These are phyloP conservation scores for Nyssa sinensis DNA, from an alignment of 148 eudicot species.

Conservation along the genomic window DNA sequence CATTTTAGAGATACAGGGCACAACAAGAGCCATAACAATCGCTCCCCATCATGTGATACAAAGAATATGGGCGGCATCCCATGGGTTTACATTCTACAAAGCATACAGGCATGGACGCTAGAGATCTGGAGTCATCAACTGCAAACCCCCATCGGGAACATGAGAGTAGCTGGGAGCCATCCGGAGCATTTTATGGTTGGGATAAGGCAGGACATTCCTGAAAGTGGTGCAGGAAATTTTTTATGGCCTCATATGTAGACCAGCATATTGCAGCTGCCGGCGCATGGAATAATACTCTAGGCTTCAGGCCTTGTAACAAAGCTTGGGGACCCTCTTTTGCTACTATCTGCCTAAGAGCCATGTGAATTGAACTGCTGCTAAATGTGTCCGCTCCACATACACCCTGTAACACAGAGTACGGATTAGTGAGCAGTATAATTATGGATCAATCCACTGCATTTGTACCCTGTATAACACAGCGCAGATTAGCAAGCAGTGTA, in stretches of 20 bases:
- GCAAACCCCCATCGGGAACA: background rate
- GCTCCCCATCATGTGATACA: too few relatives aligned
- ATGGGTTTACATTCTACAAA: background rate
- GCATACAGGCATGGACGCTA: background rate
- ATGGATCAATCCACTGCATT: too few relatives aligned
- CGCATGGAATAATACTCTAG: background rate
- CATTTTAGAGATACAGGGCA: background rate
- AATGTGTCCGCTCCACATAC: conserved; percentile 6
- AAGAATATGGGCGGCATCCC: too few relatives aligned
- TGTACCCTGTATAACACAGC: too few relatives aligned
- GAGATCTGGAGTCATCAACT: too few relatives aligned
- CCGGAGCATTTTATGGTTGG: background rate
- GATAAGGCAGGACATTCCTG: background rate
- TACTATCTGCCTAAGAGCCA: conserved; percentile 5
- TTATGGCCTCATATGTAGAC: too few relatives aligned
- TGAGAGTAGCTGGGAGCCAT: background rate
- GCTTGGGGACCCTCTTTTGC: conserved; percentile 9
- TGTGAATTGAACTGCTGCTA: conserved; percentile 2
- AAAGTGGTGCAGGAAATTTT: background rate
- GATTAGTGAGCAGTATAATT: too few relatives aligned
- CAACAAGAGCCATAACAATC: background rate
- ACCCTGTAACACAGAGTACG: background rate
- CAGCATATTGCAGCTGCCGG: conserved; percentile 4
- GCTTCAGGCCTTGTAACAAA: conserved; percentile 4
- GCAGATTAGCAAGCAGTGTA: background rate